A percentile compares a stretch with the other conserved stretches of the same genome.
Evolutionary conservation across 768 basidiomycete genomes (phyloP).

Genomic region (Lentinula detonsa): DNA sequence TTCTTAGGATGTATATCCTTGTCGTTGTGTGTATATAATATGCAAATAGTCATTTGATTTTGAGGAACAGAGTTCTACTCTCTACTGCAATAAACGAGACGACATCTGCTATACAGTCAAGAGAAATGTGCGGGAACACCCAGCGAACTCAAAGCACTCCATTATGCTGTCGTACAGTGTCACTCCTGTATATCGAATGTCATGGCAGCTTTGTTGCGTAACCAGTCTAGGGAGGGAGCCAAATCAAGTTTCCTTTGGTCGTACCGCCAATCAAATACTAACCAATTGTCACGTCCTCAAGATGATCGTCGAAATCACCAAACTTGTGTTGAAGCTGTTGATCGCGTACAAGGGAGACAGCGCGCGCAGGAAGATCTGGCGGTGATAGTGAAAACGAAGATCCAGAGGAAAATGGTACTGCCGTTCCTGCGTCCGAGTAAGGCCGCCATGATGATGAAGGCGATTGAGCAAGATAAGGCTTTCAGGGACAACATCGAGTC

Average conservation of each 20-base stretch:
- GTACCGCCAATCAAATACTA: constrained; percentile 21
- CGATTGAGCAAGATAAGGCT: constrained; percentile 48
- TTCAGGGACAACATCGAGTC: background rate
- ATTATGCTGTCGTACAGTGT: background rate
- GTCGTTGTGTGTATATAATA: no score
- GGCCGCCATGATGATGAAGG: constrained; percentile 41
- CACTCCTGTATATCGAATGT: constrained; percentile 12
- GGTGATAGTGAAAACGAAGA: constrained; percentile 44
- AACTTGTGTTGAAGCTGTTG: constrained; percentile 49
- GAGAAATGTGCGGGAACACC: no score
- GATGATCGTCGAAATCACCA: constrained; percentile 79
- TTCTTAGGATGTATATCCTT: no score
- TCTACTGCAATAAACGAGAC: no score
- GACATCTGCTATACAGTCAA: no score
- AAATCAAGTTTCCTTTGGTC: constrained; percentile 14
- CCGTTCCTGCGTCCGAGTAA: constrained; percentile 22
- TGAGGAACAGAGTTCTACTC: no score
- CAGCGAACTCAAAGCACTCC: no score
- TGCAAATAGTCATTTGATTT: no score
- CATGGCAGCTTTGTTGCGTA: constrained; percentile 33
- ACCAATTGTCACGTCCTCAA: constrained; percentile 66
- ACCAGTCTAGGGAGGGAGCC: constrained; percentile 30
- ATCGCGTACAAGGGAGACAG: constrained; percentile 44
- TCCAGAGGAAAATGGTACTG: constrained; percentile 34
- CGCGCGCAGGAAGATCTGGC: constrained; percentile 37